A percentile compares a stretch with the other conserved stretches of the same genome.
These are phyloP conservation scores for Linum tenue DNA, from an alignment of 345 rosid species.

Conservation along the genomic window DNA sequence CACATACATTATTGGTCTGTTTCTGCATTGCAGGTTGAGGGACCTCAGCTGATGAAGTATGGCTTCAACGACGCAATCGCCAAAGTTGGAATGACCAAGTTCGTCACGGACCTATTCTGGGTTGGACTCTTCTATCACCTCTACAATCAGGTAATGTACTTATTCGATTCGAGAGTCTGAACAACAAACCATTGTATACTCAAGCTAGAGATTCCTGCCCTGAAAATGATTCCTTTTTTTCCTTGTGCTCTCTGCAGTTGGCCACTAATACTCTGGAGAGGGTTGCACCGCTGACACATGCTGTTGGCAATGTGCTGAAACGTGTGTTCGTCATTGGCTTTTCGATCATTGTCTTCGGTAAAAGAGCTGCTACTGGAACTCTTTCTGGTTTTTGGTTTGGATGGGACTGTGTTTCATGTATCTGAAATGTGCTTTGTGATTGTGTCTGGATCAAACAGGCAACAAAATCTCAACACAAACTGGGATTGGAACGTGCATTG, in stretches of 20 bases:
- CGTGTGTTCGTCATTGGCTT: constrained; percentile 96
- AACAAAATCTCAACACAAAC: constrained; percentile 91
- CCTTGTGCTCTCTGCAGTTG: constrained; percentile 37
- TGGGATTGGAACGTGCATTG: constrained; percentile 75
- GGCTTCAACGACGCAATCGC: constrained; percentile 76
- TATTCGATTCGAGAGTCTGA: neutral
- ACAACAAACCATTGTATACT: neutral
- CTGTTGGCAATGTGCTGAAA: constrained; percentile 96
- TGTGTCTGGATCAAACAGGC: constrained; percentile 30
- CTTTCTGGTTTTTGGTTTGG: too few relatives aligned
- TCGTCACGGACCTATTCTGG: constrained; percentile 89
- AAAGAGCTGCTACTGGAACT: neutral
- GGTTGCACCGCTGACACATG: constrained; percentile 96
- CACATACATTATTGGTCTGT: neutral
- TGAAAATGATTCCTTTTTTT: neutral
- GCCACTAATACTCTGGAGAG: constrained; percentile 97
- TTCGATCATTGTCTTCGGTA: constrained; percentile 79
- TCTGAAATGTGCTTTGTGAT: neutral
- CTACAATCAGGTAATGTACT: constrained; percentile 75
- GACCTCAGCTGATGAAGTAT: constrained; percentile 67
- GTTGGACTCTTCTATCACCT: constrained; percentile 98
- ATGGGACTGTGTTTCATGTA: neutral
- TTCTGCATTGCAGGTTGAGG: constrained; percentile 53
- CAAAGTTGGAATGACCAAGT: constrained; percentile 83
- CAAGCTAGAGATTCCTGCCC: neutral